phyloP scores from a whole-genome alignment of 1,139 yeast species.

The Candida smagusa region DNA sequence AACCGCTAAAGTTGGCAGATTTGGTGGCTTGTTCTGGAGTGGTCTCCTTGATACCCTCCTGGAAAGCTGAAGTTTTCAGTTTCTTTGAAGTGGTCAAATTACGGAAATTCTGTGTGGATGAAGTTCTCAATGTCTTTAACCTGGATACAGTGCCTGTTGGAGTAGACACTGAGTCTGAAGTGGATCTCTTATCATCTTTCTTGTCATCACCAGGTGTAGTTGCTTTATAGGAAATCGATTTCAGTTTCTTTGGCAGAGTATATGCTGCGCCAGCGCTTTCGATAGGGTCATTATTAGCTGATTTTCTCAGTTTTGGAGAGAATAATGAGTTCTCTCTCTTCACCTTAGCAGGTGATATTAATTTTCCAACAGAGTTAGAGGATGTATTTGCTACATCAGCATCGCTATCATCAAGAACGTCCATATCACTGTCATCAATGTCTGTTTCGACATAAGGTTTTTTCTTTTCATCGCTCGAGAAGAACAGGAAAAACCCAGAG shows the following conservation, averaged over 20 bases:
- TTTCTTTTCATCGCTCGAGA: constrained; percentile 25
- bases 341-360: constrained; percentile 26
- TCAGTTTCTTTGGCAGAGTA: constrained; percentile 37
- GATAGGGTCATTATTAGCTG: constrained; percentile 13
- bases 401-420: constrained; percentile 6
- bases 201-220: constrained; percentile 10
- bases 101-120: constrained; percentile 44
- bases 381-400: constrained; percentile 5
- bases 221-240: constrained; percentile 19
- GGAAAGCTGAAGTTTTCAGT: constrained; percentile 85
- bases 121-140: constrained; percentile 40
- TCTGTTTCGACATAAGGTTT: constrained; percentile 4
- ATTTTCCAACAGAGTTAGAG: constrained; percentile 7
- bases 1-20: constrained; percentile 78
- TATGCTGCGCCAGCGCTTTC: constrained; percentile 27
- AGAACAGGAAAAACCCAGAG: constrained; percentile 46
- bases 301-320: constrained; percentile 13
- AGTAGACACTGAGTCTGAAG: constrained; percentile 22
- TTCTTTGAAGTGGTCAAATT: constrained; percentile 43
- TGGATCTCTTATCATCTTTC: constrained; percentile 31
- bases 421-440: constrained; percentile 6
- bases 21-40: constrained; percentile 78
- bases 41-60: constrained; percentile 80
- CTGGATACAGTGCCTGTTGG: constrained; percentile 21
- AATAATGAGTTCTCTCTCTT: constrained; percentile 15